phyloP scores from a whole-genome alignment of 2,329 filamentous ascomycete genomes.

The Lachnum nothofagi region DNA sequence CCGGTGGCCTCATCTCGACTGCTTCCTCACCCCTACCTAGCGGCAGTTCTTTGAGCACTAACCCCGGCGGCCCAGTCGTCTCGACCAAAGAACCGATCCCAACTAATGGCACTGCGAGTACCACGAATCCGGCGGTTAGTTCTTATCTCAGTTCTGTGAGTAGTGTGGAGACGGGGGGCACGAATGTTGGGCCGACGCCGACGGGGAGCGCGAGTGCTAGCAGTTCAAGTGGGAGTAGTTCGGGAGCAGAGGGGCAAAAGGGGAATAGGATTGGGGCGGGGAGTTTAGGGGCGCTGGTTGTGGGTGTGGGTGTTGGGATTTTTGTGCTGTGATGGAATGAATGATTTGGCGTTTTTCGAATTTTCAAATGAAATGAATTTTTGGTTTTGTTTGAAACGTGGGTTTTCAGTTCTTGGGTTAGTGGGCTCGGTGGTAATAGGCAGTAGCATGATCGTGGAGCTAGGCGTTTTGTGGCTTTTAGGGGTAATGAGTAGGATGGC shows the following conservation, averaged over 20 bases:
- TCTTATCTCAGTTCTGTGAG: slow-evolving; percentile 1
- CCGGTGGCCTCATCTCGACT: no score
- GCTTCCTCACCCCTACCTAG: no score
- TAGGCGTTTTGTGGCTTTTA: no score
- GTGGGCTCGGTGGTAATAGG: no score
- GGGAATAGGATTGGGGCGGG: slow-evolving; percentile 3
- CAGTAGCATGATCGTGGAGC: no score
- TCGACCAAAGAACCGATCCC: no score
- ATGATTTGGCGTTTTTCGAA: background rate
- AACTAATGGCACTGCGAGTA: no score
- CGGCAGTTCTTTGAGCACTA: no score
- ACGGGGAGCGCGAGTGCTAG: slow-evolving; percentile 2
- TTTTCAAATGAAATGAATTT: no score
- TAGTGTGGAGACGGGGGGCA: slow-evolving; percentile 3
- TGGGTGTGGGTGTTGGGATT: slow-evolving; percentile 6
- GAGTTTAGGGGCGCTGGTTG: slow-evolving; percentile 3
- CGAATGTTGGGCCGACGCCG: no score
- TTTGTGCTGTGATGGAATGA: slow-evolving; percentile 3
- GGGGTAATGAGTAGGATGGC: no score
- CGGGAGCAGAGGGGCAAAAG: background rate
- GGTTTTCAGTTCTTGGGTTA: background rate
- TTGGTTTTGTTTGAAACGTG: background rate
- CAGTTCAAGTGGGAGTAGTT: slow-evolving; percentile 9
- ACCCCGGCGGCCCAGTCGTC: no score
- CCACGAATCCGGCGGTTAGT: background rate